Evolutionary conservation across 352 stramenopile genomes (phyloP).

Genomic region (Phytophthora quininea): DNA sequence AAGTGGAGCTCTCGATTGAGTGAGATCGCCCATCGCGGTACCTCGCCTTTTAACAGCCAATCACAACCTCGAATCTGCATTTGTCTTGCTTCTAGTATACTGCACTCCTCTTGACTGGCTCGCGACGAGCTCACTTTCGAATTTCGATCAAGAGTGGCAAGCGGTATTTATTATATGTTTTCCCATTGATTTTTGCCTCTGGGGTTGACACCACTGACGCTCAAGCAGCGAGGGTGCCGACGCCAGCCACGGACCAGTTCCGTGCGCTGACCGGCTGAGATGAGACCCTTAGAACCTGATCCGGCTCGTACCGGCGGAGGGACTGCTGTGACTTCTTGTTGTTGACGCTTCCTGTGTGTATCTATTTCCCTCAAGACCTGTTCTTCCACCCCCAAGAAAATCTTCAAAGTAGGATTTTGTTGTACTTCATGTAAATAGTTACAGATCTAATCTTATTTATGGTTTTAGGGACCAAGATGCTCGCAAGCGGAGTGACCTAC

Average conservation of each 20-base stretch:
- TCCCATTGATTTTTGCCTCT: too few species aligned
- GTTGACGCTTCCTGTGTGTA: constrained; percentile 18
- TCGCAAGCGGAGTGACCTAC: constrained; percentile 55
- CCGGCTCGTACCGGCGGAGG: constrained; percentile 51
- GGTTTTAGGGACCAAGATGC: constrained; percentile 33
- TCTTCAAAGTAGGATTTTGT: not conserved
- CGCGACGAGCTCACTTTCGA: too few species aligned
- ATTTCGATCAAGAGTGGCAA: too few species aligned
- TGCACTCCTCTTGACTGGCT: too few species aligned
- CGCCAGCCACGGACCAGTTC: constrained; percentile 35
- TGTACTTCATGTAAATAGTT: not conserved
- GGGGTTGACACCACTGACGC: constrained; percentile 17
- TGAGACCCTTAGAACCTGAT: constrained; percentile 55
- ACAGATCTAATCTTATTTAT: not conserved
- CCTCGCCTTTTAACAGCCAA: too few species aligned
- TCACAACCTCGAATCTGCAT: too few species aligned
- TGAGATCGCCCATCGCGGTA: too few species aligned
- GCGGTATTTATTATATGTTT: too few species aligned
- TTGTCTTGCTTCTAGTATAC: too few species aligned
- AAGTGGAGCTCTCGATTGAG: too few species aligned
- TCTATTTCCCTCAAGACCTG: not conserved
- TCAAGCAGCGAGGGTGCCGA: constrained; percentile 52
- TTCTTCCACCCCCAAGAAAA: not conserved
- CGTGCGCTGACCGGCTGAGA: constrained; percentile 42
- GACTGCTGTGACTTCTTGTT: constrained; percentile 32